Conservation (phyloP, 305 asterid genomes). For the Plantago rigida region DNA sequence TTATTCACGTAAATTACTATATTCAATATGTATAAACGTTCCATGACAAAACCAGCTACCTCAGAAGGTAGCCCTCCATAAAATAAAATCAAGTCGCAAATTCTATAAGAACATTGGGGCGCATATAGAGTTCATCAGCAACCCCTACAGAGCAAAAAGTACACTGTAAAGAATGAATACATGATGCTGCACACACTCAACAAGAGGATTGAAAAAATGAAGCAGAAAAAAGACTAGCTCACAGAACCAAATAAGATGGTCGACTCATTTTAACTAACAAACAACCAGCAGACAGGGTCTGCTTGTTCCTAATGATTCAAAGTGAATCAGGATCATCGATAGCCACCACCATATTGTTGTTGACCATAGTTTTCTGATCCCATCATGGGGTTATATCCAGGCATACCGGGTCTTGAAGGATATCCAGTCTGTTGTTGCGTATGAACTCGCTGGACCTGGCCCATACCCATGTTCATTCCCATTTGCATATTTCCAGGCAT, state of each 20-base stretch:
- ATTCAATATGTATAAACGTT: slow-evolving; percentile 1
- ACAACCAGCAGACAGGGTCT: slow-evolving; percentile 20
- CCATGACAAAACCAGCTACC: slow-evolving; percentile 27
- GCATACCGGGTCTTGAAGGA: slow-evolving; percentile 48
- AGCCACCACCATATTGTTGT: slow-evolving; percentile 73
- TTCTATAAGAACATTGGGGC: slow-evolving; percentile 28
- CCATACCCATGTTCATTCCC: slow-evolving; percentile 50
- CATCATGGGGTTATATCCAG: slow-evolving; percentile 59
- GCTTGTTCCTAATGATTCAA: background rate
- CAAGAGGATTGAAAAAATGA: slow-evolving; percentile 12
- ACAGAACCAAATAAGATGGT: slow-evolving; percentile 23
- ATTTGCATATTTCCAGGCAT: slow-evolving; percentile 33
- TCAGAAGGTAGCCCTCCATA: slow-evolving; percentile 30
- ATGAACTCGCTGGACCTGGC: slow-evolving; percentile 35
- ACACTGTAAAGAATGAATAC: slow-evolving; percentile 34
- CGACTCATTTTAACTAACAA: slow-evolving; percentile 30
- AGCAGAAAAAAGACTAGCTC: slow-evolving; percentile 24
- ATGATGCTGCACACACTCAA: slow-evolving; percentile 33
- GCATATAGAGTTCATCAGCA: slow-evolving; percentile 20
- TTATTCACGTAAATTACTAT: slow-evolving; percentile 1
- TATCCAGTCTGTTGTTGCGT: slow-evolving; percentile 61
- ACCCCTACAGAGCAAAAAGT: slow-evolving; percentile 30
- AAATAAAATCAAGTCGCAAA: slow-evolving; percentile 27
- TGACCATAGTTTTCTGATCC: slow-evolving; percentile 62
- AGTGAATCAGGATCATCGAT: slow-evolving; percentile 35